Evolutionary conservation across 805 yeast species (phyloP).

Genomic region (Millerago galiae): DNA sequence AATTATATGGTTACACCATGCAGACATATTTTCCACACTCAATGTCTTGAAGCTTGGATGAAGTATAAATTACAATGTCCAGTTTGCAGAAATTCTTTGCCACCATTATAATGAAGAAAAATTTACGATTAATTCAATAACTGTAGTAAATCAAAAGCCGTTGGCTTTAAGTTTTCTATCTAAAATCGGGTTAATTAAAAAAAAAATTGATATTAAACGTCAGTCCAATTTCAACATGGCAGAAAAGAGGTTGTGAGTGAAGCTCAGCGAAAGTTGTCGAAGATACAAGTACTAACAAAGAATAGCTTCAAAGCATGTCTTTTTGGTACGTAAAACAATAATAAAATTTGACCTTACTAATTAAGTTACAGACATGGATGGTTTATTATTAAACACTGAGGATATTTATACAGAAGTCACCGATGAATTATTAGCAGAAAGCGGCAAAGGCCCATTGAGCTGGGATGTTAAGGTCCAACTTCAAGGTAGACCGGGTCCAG

Average conservation of each 20-base stretch:
- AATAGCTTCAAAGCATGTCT: slow-evolving; percentile 55
- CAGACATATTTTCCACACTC: slow-evolving; percentile 80
- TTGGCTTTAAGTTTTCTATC: no score
- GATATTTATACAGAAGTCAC: slow-evolving; percentile 81
- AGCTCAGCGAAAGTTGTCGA: no score
- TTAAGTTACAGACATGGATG: slow-evolving; percentile 88
- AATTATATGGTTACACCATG: slow-evolving; percentile 86
- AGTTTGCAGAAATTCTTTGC: slow-evolving; percentile 78
- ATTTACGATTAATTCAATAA: not conserved
- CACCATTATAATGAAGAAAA: slow-evolving; percentile 59
- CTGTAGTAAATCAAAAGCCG: not conserved
- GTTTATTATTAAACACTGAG: slow-evolving; percentile 86
- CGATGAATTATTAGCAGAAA: slow-evolving; percentile 55
- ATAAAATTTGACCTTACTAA: not conserved
- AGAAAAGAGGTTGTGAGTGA: not conserved
- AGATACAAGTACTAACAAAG: no score
- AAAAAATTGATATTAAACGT: no score
- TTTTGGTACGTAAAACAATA: slow-evolving; percentile 43
- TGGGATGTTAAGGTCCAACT: slow-evolving; percentile 87
- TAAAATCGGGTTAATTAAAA: no score
- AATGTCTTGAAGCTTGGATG: slow-evolving; percentile 93
- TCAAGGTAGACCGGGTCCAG: slow-evolving; percentile 89
- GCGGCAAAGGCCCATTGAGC: slow-evolving; percentile 72
- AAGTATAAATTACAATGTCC: slow-evolving; percentile 89
- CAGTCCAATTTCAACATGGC: not conserved